phyloP scores from a whole-genome alignment of 306 rosid species.

The Delonix regia region DNA sequence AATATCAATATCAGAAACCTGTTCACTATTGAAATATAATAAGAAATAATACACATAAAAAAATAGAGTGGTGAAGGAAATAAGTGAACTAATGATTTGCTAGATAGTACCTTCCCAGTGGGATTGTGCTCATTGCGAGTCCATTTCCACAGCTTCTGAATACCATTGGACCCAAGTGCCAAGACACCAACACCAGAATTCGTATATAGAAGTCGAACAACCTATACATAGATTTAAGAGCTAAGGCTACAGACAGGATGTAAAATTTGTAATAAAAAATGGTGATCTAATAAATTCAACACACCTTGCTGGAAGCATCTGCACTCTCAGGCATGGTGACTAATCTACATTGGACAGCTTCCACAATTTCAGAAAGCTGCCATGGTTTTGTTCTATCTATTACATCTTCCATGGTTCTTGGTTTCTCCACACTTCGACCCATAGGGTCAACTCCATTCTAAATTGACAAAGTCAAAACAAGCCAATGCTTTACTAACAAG shows the following conservation, averaged over 20 bases:
- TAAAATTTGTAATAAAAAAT: constrained; percentile 12
- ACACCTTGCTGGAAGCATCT: constrained; percentile 78
- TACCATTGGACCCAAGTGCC: constrained; percentile 90
- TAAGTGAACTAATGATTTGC: constrained; percentile 22
- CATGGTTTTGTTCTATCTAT: constrained; percentile 70
- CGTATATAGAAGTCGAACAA: constrained; percentile 74
- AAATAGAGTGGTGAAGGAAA: constrained; percentile 4
- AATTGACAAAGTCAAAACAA: constrained; percentile 47
- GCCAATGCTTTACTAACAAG: constrained; percentile 28
- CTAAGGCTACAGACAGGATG: constrained; percentile 17
- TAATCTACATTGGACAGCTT: constrained; percentile 68
- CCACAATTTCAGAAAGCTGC: constrained; percentile 82
- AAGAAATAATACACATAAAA: constrained; percentile 22
- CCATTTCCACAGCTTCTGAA: constrained; percentile 93
- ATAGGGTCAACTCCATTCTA: constrained; percentile 75
- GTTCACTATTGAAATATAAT: constrained; percentile 30
- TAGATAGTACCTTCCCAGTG: constrained; percentile 63
- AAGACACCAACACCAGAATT: constrained; percentile 76
- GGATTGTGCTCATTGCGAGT: constrained; percentile 69
- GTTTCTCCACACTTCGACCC: constrained; percentile 66
- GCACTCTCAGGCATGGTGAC: constrained; percentile 83
- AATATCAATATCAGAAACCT: constrained; percentile 48
- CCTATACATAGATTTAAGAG: constrained; percentile 49
- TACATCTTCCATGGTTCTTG: constrained; percentile 62
- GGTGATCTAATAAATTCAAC: constrained; percentile 31